Conservation (phyloP, 768 basidiomycete species). For the Rhodotorula kratochvilovae region DNA sequence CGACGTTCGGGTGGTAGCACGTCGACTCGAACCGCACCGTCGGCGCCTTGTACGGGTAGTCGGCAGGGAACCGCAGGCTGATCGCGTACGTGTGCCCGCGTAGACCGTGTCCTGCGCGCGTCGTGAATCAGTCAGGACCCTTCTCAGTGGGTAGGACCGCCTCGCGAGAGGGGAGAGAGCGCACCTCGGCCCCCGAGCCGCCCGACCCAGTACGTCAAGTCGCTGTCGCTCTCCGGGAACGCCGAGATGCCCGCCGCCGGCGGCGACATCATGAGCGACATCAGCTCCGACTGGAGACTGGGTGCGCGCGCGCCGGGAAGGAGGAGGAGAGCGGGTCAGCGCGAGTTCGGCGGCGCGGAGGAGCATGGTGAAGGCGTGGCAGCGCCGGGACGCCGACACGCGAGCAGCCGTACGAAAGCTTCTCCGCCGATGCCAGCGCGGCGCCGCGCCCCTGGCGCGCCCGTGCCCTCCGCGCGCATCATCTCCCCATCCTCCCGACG, state of each 20-base stretch:
- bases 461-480: too few relatives aligned
- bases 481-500: too few relatives aligned
- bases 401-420: too few relatives aligned
- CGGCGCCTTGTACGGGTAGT: slow-evolving; percentile 83
- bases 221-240: slow-evolving; percentile 79
- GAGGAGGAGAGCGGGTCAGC: not conserved
- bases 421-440: too few relatives aligned
- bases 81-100: slow-evolving; percentile 75
- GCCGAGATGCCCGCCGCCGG: slow-evolving; percentile 55
- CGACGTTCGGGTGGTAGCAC: slow-evolving; percentile 88
- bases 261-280: slow-evolving; percentile 38
- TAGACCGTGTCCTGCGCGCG: slow-evolving; percentile 49
- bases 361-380: rapidly evolving
- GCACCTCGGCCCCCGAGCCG: slow-evolving; percentile 65
- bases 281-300: slow-evolving; percentile 39
- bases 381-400: too few relatives aligned
- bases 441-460: too few relatives aligned
- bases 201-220: slow-evolving; percentile 84
- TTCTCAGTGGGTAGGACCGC: too few relatives aligned
- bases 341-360: too few relatives aligned
- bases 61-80: slow-evolving; percentile 74
- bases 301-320: not conserved
- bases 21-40: slow-evolving; percentile 74
- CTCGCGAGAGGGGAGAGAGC: too few relatives aligned
- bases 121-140: too few relatives aligned